Base-by-base conservation (phyloP, 306 rosid species). In the Fragaria iinumae region DNA sequence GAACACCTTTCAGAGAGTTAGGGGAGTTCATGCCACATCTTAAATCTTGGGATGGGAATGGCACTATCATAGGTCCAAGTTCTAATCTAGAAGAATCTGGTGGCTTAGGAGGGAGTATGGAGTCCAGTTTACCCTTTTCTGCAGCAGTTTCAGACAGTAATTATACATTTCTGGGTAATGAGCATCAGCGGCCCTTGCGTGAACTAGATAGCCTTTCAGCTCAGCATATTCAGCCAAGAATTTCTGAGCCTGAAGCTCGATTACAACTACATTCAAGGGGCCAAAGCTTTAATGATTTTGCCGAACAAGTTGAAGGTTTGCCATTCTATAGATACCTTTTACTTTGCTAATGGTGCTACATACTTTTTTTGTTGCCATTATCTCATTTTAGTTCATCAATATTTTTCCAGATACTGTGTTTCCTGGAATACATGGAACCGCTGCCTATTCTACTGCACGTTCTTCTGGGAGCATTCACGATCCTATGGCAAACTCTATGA, bases 11-110 rank as follows among this genome's bases (percentile, higher is more conserved):
- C 70, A 75, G 34, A n/a, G 87, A 84, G 62, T 75, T 88, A 80
- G 91, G 89, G 21, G 81, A 83, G 72, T 23, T 86, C 63, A 81
- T 88, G 84, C 89, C 89, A 64, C 86, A 88, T 80, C 84, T 88
- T 66, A 81, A 80, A 78, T 72, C 27, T 32, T 75, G 77, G 47
- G 79, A 75, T 11, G 88, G 66, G 38, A 66, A 62, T 47, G 77
- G 49, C 38, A 74, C 72, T 72, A 68, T 60, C 69, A 78, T 49
- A 13, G 77, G 71, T 67, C 78, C 74, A 12, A 82, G 74, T 73
- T 76, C 80, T 55, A 71, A 80, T 68, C 27, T 78, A 7, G 91
- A 86, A 43, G 81, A 71, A 59, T 67, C 66, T 29, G 75, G 79
- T 44, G 67, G 76, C 66, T 71, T 80, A 1, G 76, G 76, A 18